Evolutionary conservation across 495 filamentous ascomycete genomes (phyloP).

Genomic region (Podospora tetraspora): DNA sequence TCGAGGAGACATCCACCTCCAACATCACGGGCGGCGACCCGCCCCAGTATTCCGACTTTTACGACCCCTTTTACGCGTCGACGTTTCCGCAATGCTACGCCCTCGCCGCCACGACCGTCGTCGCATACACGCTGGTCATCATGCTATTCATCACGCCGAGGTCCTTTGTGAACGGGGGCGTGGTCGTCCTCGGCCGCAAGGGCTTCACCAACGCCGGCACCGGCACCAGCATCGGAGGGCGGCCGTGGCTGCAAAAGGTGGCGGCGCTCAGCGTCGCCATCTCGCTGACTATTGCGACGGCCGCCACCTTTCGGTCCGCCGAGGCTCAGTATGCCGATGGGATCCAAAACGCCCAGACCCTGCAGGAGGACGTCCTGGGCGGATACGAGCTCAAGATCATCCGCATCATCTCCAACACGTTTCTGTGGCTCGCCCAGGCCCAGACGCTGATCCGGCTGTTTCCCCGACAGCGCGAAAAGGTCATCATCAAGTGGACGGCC

Average conservation of each 20-base stretch:
- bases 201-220: conserved; percentile 78
- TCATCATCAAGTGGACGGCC: conserved; percentile 97
- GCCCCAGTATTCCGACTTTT: conserved; percentile 49
- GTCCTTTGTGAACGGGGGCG: conserved; percentile 80
- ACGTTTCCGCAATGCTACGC: conserved; percentile 87
- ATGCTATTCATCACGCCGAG: conserved; percentile 89
- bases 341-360: conserved; percentile 60
- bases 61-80: conserved; percentile 88
- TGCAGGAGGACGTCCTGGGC: conserved; percentile 70
- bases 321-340: conserved; percentile 69
- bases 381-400: conserved; percentile 82
- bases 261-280: conserved; percentile 86
- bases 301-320: conserved; percentile 79
- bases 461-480: conserved; percentile 92
- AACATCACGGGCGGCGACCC: conserved; percentile 15
- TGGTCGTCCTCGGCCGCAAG: conserved; percentile 72
- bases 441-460: conserved; percentile 95
- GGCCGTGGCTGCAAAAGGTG: conserved; percentile 94
- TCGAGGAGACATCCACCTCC: conserved; percentile 28
- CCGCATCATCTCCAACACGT: conserved; percentile 86
- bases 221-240: conserved; percentile 79
- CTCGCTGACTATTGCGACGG: conserved; percentile 87
- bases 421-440: conserved; percentile 94
- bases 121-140: conserved; percentile 89
- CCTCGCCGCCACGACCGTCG: conserved; percentile 81